Conservation (phyloP, 495 filamentous ascomycete species). For the Penicillium steckii region DNA sequence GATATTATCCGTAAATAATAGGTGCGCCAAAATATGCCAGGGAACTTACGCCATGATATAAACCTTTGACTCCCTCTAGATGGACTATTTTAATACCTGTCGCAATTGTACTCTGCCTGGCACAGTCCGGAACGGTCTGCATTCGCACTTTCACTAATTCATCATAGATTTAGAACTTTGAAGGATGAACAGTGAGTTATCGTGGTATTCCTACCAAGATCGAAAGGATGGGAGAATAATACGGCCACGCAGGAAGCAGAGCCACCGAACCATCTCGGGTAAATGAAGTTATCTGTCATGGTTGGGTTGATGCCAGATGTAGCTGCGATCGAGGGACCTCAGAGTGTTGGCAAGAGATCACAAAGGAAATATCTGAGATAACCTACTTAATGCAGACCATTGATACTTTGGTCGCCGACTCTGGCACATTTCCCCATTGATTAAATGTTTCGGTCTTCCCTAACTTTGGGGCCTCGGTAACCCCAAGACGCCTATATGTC, state of each 20-base stretch:
- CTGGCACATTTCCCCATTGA: background rate
- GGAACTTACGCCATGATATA: slow-evolving; percentile 38
- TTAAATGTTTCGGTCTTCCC: too few species aligned
- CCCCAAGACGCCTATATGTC: background rate
- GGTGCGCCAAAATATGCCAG: too few species aligned
- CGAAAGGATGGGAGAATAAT: slow-evolving; percentile 42
- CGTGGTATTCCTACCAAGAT: slow-evolving; percentile 29
- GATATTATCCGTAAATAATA: too few species aligned
- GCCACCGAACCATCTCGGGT: slow-evolving; percentile 45
- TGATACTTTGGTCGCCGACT: background rate
- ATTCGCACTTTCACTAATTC: slow-evolving; percentile 34
- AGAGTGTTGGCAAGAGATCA: too few species aligned
- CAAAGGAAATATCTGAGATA: too few species aligned
- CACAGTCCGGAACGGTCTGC: slow-evolving; percentile 23
- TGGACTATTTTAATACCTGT: slow-evolving; percentile 34
- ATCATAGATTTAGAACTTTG: background rate
- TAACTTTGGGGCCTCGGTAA: background rate
- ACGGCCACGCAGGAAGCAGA: slow-evolving; percentile 45
- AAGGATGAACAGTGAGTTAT: background rate
- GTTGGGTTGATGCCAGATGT: background rate
- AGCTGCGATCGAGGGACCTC: too few species aligned
- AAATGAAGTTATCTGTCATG: slow-evolving; percentile 15
- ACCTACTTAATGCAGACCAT: background rate
- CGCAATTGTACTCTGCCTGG: slow-evolving; percentile 28
- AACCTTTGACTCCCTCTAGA: slow-evolving; percentile 24